Percentiles rank a stretch among this genome's conserved stretches.
These are phyloP conservation scores for Prunus salicina DNA, from an alignment of 306 rosid species.

Conservation along the genomic window DNA sequence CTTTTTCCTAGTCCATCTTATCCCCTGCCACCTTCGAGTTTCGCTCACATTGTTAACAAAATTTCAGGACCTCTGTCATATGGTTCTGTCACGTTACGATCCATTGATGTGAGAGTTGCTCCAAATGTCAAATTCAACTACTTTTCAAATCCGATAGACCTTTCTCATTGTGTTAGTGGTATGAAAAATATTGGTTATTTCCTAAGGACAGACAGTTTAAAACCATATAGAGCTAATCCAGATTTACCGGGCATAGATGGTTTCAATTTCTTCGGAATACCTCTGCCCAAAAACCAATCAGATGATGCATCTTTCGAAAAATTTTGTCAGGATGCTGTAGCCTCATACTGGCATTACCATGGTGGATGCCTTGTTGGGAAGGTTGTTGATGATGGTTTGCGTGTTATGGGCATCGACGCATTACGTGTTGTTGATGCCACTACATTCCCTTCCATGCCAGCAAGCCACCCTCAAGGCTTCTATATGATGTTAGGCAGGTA, in stretches of 20 bases:
- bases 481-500: conserved; percentile 27
- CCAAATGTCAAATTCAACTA: conserved; percentile 19
- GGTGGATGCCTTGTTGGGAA: conserved; percentile 21
- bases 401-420: neutral
- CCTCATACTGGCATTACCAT: conserved; percentile 26
- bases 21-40: neutral
- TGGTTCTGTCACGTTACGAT: neutral
- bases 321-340: conserved; percentile 8
- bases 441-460: neutral
- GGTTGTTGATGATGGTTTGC: conserved; percentile 11
- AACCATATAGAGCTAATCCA: neutral
- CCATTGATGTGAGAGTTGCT: neutral
- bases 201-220: neutral
- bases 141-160: conserved; percentile 9
- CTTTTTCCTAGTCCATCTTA: neutral
- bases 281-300: conserved; percentile 5
- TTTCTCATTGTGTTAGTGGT: neutral
- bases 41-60: neutral
- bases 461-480: conserved; percentile 8
- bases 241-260: neutral
- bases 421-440: conserved; percentile 16
- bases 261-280: conserved; percentile 2
- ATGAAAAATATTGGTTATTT: neutral
- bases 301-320: conserved; percentile 5
- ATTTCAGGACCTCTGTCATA: neutral